Conservation (phyloP, 1,139 yeast genomes). For the Geotrichum cucujoidarum region DNA sequence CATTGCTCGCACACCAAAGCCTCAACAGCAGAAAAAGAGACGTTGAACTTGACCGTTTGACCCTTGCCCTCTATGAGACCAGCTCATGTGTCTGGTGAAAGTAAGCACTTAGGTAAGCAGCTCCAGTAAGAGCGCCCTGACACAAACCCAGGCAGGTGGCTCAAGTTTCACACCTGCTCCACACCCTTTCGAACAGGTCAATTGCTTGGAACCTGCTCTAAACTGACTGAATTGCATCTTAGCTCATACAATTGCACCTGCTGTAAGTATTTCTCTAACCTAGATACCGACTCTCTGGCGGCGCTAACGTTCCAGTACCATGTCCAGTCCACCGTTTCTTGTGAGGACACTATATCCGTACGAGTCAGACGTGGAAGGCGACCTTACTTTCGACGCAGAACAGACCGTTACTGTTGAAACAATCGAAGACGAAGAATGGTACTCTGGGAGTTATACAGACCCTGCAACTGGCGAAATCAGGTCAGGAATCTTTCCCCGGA, state of each 20-base stretch:
- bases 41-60: too few relatives aligned
- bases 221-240: not conserved
- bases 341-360: conserved; percentile 70
- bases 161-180: too few relatives aligned
- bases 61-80: too few relatives aligned
- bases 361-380: conserved; percentile 78
- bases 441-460: conserved; percentile 58
- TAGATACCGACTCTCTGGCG: not conserved
- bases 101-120: too few relatives aligned
- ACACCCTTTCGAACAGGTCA: too few relatives aligned
- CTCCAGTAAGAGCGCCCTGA: too few relatives aligned
- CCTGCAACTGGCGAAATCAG: conserved; percentile 36
- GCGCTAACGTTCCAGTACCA: not conserved
- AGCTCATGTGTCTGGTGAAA: too few relatives aligned
- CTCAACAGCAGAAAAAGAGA: too few relatives aligned
- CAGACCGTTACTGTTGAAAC: conserved; percentile 68
- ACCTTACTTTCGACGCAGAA: conserved; percentile 63
- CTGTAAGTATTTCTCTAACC: not conserved
- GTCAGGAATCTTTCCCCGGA: conserved; percentile 82
- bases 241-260: not conserved
- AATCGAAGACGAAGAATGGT: conserved; percentile 91
- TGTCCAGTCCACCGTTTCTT: conserved; percentile 48
- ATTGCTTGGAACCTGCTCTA: too few relatives aligned
- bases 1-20: too few relatives aligned
- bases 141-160: too few relatives aligned